Conservation (phyloP, 495 filamentous ascomycete species). For the Daldinia loculata region DNA sequence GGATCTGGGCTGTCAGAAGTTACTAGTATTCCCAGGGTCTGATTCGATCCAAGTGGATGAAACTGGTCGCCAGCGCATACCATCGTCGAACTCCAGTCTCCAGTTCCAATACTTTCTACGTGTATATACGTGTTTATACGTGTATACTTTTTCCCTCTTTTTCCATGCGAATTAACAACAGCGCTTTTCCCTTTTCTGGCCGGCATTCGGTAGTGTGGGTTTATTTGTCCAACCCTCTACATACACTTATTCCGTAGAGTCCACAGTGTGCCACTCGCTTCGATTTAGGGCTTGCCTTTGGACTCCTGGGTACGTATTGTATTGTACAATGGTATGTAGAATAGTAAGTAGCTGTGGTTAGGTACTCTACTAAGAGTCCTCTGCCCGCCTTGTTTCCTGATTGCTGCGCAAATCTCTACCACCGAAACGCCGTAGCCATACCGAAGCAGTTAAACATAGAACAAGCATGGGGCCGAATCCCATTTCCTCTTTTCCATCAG, state of each 20-base stretch:
- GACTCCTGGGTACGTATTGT: slow-evolving; percentile 9
- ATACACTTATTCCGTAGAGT: slow-evolving; percentile 4
- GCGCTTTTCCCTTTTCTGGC: slow-evolving; percentile 31
- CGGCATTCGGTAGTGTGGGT: slow-evolving; percentile 35
- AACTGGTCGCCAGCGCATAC: slow-evolving; percentile 49
- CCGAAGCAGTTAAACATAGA: slow-evolving; percentile 41
- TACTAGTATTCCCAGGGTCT: slow-evolving; percentile 42
- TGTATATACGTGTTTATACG: background rate
- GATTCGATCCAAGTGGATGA: slow-evolving; percentile 49
- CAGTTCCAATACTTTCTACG: slow-evolving; percentile 38
- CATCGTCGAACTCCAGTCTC: slow-evolving; percentile 32
- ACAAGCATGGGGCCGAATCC: slow-evolving; percentile 37
- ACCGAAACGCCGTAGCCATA: slow-evolving; percentile 37
- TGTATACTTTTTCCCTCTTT: slow-evolving; percentile 21
- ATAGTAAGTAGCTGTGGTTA: too few relatives aligned
- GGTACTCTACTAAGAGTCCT: background rate
- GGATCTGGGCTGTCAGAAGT: slow-evolving; percentile 46
- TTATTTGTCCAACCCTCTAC: slow-evolving; percentile 34
- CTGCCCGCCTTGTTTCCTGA: slow-evolving; percentile 21
- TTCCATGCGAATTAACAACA: slow-evolving; percentile 26
- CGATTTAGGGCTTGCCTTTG: slow-evolving; percentile 3
- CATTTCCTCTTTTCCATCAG: slow-evolving; percentile 17
- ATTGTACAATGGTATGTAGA: background rate
- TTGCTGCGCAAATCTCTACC: slow-evolving; percentile 35
- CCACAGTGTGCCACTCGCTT: slow-evolving; percentile 42